Evolutionary conservation across 2,329 filamentous ascomycete genomes (phyloP).

Genomic region (Colletotrichum horii): DNA sequence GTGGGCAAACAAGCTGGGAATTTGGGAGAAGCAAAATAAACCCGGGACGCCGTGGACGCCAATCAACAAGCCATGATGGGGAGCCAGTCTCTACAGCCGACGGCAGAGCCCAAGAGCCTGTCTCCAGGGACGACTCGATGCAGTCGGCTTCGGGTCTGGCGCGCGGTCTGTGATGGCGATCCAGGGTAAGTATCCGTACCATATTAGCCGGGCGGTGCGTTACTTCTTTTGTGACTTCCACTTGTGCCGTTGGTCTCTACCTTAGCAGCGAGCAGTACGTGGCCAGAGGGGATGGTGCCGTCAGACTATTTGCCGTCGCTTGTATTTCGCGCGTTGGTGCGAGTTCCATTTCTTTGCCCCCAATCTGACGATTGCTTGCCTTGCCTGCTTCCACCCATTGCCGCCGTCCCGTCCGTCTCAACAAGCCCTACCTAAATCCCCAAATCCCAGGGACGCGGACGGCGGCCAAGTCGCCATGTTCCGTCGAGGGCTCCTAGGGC

Average conservation of each 20-base stretch:
- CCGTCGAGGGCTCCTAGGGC: neutral
- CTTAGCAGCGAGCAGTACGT: neutral
- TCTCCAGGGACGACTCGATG: neutral
- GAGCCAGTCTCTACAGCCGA: neutral
- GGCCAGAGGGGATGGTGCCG: neutral
- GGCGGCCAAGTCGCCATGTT: neutral
- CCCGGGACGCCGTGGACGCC: neutral
- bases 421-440: neutral
- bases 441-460: neutral
- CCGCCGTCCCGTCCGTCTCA: neutral
- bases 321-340: neutral
- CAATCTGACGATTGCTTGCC: neutral
- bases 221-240: neutral
- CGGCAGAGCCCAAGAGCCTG: neutral
- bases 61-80: neutral
- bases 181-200: neutral
- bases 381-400: neutral
- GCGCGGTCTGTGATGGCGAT: neutral
- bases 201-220: neutral
- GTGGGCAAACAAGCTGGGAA: neutral
- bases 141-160: neutral
- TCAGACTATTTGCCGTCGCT: neutral
- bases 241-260: neutral
- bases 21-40: neutral
- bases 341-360: neutral